phyloP scores from a whole-genome alignment of 2,329 filamentous ascomycete species.

The Eurotiales sp. region DNA sequence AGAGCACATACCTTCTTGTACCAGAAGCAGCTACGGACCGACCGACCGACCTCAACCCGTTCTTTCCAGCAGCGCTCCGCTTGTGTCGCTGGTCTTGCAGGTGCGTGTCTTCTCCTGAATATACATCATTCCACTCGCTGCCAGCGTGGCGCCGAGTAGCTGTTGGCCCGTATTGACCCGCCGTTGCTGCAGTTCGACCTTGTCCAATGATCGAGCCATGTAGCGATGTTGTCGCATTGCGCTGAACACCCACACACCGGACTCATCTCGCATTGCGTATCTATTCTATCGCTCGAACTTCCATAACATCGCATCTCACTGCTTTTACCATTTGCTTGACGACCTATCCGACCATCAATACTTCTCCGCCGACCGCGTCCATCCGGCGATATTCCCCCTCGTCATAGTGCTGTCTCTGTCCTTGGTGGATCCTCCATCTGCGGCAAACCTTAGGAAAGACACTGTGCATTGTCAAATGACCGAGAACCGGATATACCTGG shows the following conservation, averaged over 20 bases:
- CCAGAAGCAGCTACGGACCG: too few species aligned
- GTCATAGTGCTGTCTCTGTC: neutral
- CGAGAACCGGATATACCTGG: neutral
- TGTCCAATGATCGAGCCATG: conserved; percentile 8
- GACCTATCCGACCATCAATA: neutral
- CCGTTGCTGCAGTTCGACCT: neutral
- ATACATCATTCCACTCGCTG: too few species aligned
- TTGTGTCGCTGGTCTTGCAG: neutral
- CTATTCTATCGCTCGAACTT: neutral
- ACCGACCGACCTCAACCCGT: neutral
- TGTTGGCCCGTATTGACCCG: neutral
- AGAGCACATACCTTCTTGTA: too few species aligned
- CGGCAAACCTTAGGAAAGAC: neutral
- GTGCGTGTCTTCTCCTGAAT: neutral
- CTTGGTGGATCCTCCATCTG: neutral
- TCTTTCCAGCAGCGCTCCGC: neutral
- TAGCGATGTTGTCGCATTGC: conserved; percentile 17
- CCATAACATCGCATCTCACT: neutral
- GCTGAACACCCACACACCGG: conserved; percentile 2
- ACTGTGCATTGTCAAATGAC: conserved; percentile 6
- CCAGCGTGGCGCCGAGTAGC: too few species aligned
- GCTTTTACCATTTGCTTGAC: neutral
- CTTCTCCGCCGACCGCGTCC: neutral
- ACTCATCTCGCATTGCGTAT: neutral
- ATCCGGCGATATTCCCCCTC: neutral